phyloP scores from a whole-genome alignment of 2,329 filamentous ascomycete genomes.

The Talaromyces sp. region DNA sequence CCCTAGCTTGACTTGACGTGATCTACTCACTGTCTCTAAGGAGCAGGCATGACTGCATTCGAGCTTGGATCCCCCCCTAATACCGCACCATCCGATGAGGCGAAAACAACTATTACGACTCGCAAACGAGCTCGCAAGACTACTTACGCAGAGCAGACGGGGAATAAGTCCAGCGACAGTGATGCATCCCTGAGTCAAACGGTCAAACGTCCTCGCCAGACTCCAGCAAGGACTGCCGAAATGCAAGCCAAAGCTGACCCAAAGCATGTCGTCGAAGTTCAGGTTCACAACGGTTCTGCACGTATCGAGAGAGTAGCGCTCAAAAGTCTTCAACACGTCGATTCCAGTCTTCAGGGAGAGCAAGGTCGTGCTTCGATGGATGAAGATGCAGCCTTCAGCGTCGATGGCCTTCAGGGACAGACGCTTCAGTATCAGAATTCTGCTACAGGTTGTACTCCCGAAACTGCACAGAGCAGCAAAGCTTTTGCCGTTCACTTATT shows the following conservation, averaged over 20 bases:
- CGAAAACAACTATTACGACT: neutral
- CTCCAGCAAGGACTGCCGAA: neutral
- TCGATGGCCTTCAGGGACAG: neutral
- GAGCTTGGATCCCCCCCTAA: neutral
- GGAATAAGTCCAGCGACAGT: neutral
- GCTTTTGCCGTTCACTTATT: neutral
- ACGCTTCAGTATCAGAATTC: neutral
- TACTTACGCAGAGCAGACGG: neutral
- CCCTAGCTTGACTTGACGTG: neutral
- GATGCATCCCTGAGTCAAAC: neutral
- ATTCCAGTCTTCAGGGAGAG: neutral
- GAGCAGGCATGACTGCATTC: neutral
- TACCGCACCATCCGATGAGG: neutral
- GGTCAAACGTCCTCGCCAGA: neutral
- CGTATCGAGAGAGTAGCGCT: neutral
- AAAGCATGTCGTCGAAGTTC: neutral
- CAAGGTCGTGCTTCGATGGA: neutral
- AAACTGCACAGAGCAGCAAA: neutral
- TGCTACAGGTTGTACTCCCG: neutral
- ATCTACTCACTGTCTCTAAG: neutral
- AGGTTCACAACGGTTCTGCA: neutral
- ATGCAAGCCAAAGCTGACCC: neutral
- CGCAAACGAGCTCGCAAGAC: neutral
- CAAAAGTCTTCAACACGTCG: neutral
- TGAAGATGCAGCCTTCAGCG: neutral